Percentiles rank a stretch among this genome's conserved stretches.
These are phyloP conservation scores for Teunomyces atbi DNA, from an alignment of 805 yeast genomes.

Conservation along the genomic window DNA sequence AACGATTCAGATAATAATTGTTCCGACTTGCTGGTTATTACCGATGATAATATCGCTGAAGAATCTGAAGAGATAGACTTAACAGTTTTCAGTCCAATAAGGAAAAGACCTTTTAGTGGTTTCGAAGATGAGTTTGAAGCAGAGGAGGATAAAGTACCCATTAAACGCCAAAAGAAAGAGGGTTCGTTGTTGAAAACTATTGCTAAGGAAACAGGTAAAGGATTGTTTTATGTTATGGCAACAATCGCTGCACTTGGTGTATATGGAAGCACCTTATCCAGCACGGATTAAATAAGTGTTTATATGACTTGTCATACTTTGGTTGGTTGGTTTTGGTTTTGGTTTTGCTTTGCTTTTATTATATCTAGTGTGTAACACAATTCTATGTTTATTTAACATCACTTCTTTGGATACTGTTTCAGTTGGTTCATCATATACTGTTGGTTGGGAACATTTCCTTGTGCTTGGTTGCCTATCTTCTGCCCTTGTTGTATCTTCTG, in stretches of 20 bases:
- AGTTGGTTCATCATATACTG: slow-evolving; percentile 3
- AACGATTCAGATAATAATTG: slow-evolving; percentile 4
- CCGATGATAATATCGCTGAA: not conserved
- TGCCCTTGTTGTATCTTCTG: slow-evolving; percentile 17
- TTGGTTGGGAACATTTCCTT: slow-evolving; percentile 3
- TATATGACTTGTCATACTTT: not conserved
- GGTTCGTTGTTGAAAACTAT: slow-evolving; percentile 13
- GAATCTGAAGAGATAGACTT: not conserved
- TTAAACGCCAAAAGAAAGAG: slow-evolving; percentile 6
- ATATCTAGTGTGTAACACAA: not conserved
- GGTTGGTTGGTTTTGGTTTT: not conserved
- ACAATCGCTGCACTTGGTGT: slow-evolving; percentile 36
- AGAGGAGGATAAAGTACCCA: not conserved
- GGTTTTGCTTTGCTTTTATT: not conserved
- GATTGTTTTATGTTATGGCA: slow-evolving; percentile 27
- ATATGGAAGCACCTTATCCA: slow-evolving; percentile 28
- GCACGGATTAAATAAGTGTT: not conserved
- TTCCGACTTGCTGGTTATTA: not conserved
- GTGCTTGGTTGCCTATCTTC: not conserved
- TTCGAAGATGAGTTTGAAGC: slow-evolving; percentile 8
- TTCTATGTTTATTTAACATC: not conserved
- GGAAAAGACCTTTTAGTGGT: slow-evolving; percentile 8
- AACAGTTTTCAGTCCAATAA: not conserved
- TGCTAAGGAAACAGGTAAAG: slow-evolving; percentile 33
- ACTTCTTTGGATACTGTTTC: not conserved